Evolutionary conservation across 768 basidiomycete species (phyloP), one percentile per base, ranked within the genome.

Genomic region (Pleurotus citrinopileatus): DNA sequence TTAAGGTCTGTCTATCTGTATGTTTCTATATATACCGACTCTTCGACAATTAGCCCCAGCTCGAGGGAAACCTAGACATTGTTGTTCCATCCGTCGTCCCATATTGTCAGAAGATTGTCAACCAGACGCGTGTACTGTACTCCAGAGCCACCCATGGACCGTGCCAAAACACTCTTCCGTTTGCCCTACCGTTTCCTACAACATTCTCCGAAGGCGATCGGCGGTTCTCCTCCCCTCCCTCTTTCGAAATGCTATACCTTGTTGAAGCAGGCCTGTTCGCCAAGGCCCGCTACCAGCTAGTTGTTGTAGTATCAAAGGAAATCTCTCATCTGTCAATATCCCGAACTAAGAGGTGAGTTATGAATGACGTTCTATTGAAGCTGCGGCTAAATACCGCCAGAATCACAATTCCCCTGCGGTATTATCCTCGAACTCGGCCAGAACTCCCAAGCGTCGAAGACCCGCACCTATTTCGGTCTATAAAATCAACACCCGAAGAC

Each of bases 21-120:
- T 15, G 28, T 37, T 10, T 12, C 25, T 19, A 17, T 3, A 20
- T 9, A 17, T 12, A 15, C 22, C 40, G 15, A 44, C 38, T 29
- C 17, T 51, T 42, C 12, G 28, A 34, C 29, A 17, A 23, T 50
- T 9, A 36, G 19, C 19, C 37, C 45, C 48, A 82, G 79, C 60
- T 81, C 4, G 67, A 72, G 44, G 78, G 74, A 20, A 74, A 70
- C 54, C 57, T 80, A 40, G 72, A 76, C 34, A 59, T 69, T 1
- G 70, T 67, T 15, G 65, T 66, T 17, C 70, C 73, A 1, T 75
- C 74, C 38, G 69, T 63, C 29, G 74, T 72, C n/a, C 64, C 73
- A 2, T 65, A 65, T 32, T 66, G 70, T 0, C 67, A 63, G 2
- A 64, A 63, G 10, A 61, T 77, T 19, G 13, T 78, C 34, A 61